Conservation (phyloP, 768 basidiomycete genomes). For the Trametopsis cervina region DNA sequence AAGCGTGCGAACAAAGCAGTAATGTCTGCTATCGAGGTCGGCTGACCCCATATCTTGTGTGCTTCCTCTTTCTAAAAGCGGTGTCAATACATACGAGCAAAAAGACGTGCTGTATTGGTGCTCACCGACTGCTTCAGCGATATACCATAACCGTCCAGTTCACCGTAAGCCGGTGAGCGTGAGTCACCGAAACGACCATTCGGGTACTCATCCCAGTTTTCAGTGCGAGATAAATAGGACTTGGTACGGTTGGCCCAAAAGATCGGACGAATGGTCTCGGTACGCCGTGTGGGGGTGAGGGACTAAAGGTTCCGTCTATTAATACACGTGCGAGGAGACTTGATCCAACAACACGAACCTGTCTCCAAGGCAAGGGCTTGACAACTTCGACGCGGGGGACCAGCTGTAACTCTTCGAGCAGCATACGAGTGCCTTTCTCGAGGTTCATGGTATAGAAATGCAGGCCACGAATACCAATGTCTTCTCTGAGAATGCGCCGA, state of each 20-base stretch:
- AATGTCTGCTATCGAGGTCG: slow-evolving; percentile 59
- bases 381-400: slow-evolving; percentile 85
- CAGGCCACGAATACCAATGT: slow-evolving; percentile 79
- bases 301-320: slow-evolving; percentile 47
- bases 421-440: slow-evolving; percentile 91
- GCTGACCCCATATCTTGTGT: slow-evolving; percentile 81
- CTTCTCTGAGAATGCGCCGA: slow-evolving; percentile 69
- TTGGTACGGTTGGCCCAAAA: slow-evolving; percentile 98
- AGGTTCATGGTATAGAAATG: slow-evolving; percentile 99
- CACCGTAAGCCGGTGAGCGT: slow-evolving; percentile 95
- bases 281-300: slow-evolving; percentile 85
- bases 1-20: slow-evolving; percentile 74
- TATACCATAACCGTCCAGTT: slow-evolving; percentile 94
- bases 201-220: slow-evolving; percentile 99
- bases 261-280: slow-evolving; percentile 93
- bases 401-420: slow-evolving; percentile 86
- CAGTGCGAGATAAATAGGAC: slow-evolving; percentile 92
- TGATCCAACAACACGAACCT: slow-evolving; percentile 44
- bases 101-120: background rate
- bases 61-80: slow-evolving; percentile 74
- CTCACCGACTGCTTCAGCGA: slow-evolving; percentile 81
- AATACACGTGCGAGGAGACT: no score
- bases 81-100: slow-evolving; percentile 1
- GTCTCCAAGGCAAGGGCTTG: slow-evolving; percentile 96
- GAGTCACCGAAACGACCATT: slow-evolving; percentile 99